A percentile compares a stretch with the other conserved stretches of the same genome.
Evolutionary conservation across 106 monocot species (phyloP).

Genomic region (Allium sativum): DNA sequence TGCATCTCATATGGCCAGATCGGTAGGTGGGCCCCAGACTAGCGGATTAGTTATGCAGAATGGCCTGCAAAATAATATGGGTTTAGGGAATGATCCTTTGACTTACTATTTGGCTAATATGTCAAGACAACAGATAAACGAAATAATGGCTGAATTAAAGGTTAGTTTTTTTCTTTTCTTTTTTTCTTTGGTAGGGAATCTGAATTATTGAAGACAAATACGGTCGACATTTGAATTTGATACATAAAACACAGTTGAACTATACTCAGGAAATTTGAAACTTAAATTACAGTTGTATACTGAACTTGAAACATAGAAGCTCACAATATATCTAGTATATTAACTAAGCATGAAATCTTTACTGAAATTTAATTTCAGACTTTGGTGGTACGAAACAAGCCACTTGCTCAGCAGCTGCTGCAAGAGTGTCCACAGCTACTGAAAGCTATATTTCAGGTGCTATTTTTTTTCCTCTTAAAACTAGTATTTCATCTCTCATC

Average conservation of each 20-base stretch:
- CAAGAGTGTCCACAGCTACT: slow-evolving; percentile 43
- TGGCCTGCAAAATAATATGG: slow-evolving; percentile 26
- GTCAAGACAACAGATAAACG: slow-evolving; percentile 63
- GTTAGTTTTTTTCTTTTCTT: slow-evolving; percentile 21
- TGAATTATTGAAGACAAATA: too few species aligned
- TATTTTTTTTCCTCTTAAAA: not conserved
- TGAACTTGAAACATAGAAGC: too few species aligned
- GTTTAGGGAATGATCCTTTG: slow-evolving; percentile 57
- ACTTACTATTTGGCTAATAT: slow-evolving; percentile 67
- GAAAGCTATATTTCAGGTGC: slow-evolving; percentile 92
- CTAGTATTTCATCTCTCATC: too few species aligned
- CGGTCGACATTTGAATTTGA: too few species aligned
- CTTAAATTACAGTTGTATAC: too few species aligned
- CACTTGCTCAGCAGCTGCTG: slow-evolving; percentile 38
- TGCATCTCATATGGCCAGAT: slow-evolving; percentile 53
- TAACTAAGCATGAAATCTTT: too few species aligned
- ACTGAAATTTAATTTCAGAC: slow-evolving; percentile 25
- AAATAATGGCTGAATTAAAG: slow-evolving; percentile 72
- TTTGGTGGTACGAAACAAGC: slow-evolving; percentile 46
- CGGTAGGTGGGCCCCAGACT: slow-evolving; percentile 57
- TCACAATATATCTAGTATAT: too few species aligned
- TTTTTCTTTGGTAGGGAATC: not conserved
- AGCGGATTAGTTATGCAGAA: slow-evolving; percentile 17
- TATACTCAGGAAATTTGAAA: too few species aligned
- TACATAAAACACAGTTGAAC: too few species aligned